Conservation (phyloP, 164 flowering plant genomes). For the Dillenia suffruticosa region DNA sequence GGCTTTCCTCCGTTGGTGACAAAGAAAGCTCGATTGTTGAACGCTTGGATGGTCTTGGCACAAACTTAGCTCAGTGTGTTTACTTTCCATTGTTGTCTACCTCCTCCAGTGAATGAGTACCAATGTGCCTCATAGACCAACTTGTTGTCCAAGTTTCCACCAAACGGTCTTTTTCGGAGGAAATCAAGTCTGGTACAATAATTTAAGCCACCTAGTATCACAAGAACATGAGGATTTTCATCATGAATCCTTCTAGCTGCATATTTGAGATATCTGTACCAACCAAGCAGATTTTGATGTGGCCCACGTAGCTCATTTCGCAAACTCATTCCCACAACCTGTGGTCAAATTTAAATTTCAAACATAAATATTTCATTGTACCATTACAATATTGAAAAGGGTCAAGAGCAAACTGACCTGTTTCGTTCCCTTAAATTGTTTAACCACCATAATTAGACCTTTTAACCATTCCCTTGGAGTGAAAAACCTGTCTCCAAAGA, state of each 20-base stretch:
- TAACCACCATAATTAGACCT: neutral
- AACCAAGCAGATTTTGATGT: neutral
- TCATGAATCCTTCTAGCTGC: slow-evolving; percentile 29
- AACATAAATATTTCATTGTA: too few species aligned
- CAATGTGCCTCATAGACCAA: slow-evolving; percentile 50
- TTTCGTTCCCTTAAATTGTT: neutral
- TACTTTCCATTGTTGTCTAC: slow-evolving; percentile 19
- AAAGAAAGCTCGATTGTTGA: slow-evolving; percentile 20
- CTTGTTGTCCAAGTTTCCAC: slow-evolving; percentile 20
- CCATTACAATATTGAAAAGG: too few species aligned
- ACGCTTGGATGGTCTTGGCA: neutral
- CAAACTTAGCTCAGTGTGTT: slow-evolving; percentile 21
- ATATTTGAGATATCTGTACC: slow-evolving; percentile 8
- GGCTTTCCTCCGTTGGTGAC: slow-evolving; percentile 18
- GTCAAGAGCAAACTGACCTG: too few species aligned
- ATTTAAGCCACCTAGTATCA: slow-evolving; percentile 40
- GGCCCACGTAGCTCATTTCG: slow-evolving; percentile 2
- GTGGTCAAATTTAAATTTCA: neutral
- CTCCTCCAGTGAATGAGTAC: slow-evolving; percentile 28
- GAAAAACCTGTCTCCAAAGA: slow-evolving; percentile 19
- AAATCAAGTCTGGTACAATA: slow-evolving; percentile 33
- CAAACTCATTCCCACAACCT: neutral
- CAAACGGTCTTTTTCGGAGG: slow-evolving; percentile 16
- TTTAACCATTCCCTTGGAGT: slow-evolving; percentile 8
- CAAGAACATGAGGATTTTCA: slow-evolving; percentile 37